phyloP scores from a whole-genome alignment of 805 yeast genomes.

The Ogataea paraovalis region DNA sequence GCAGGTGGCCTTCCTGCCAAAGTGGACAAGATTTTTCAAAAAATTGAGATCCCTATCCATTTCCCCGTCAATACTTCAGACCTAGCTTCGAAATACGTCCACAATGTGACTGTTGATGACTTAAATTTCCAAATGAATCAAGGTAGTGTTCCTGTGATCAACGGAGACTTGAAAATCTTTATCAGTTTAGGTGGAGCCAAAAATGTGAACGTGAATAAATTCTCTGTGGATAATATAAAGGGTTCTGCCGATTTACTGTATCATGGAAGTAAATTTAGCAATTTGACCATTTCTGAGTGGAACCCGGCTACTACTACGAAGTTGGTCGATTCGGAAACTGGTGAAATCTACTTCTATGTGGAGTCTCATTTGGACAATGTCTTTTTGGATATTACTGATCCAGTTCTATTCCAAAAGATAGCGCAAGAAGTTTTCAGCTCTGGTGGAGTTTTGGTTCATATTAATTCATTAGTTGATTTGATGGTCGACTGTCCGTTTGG shows the following conservation, averaged over 20 bases:
- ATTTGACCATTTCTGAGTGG: conserved; percentile 45
- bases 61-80: conserved; percentile 14
- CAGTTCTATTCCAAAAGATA: conserved; percentile 38
- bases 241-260: conserved; percentile 41
- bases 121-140: conserved; percentile 35
- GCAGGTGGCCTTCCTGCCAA: conserved; percentile 3
- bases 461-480: conserved; percentile 37
- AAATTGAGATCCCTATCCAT: conserved; percentile 13
- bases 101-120: conserved; percentile 36
- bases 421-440: conserved; percentile 37
- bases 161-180: conserved; percentile 35
- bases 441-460: conserved; percentile 37
- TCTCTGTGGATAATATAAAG: conserved; percentile 32
- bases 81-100: conserved; percentile 21
- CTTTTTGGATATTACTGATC: conserved; percentile 39
- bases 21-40: conserved; percentile 12
- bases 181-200: conserved; percentile 15
- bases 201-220: conserved; percentile 5
- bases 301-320: conserved; percentile 35
- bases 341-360: conserved; percentile 30
- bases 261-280: conserved; percentile 38
- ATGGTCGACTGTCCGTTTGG: conserved; percentile 31
- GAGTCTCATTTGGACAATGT: conserved; percentile 38
- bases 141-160: conserved; percentile 31
- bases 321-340: conserved; percentile 14